phyloP scores from a whole-genome alignment of 192 early-diverging fungal species.

The Gigaspora rosea region DNA sequence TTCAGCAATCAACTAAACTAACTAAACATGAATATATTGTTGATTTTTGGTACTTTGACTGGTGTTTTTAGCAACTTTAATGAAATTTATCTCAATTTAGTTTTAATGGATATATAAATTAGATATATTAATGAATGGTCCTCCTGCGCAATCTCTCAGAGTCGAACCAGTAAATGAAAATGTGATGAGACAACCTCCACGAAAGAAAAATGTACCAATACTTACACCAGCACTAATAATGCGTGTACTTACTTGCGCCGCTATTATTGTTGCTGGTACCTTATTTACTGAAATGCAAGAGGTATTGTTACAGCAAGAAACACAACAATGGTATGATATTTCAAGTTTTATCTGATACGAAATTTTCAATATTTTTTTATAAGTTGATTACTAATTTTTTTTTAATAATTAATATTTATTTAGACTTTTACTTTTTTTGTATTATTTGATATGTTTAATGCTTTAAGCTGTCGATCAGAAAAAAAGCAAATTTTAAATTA shows the following conservation, averaged over 20 bases:
- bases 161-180: constrained; percentile 93
- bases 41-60: too few species aligned
- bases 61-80: too few species aligned
- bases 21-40: too few species aligned
- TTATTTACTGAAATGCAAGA: constrained; percentile 82
- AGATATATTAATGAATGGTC: constrained; percentile 99
- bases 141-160: constrained; percentile 95
- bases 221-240: constrained; percentile 70
- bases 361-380: too few species aligned
- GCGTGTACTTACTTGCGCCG: constrained; percentile 77
- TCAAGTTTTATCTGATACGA: background rate
- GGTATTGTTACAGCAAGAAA: constrained; percentile 69
- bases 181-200: too few species aligned
- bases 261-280: constrained; percentile 83
- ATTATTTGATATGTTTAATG: constrained; percentile 96
- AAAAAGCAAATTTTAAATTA: constrained; percentile 48
- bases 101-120: too few species aligned
- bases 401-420: background rate
- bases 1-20: too few species aligned
- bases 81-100: too few species aligned
- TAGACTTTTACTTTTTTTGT: constrained; percentile 97
- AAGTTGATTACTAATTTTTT: background rate
- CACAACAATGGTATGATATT: constrained; percentile 80
- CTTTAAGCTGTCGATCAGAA: constrained; percentile 86
- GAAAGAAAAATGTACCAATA: constrained; percentile 75